Evolutionary conservation across 2,329 filamentous ascomycete genomes (phyloP).

Genomic region (Cercospora sp.): DNA sequence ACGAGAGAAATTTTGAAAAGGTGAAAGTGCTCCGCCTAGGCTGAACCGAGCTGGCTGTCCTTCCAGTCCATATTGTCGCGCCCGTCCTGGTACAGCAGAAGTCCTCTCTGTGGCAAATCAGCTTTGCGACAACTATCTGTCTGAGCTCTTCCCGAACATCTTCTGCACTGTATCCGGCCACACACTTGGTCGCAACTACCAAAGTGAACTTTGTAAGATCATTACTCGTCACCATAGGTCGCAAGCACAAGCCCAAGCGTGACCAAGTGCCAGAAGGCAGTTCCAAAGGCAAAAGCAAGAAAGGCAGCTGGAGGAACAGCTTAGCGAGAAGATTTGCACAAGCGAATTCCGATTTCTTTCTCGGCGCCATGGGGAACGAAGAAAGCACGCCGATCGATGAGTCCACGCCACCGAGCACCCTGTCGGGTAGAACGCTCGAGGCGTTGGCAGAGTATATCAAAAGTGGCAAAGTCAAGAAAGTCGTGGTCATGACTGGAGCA

Average conservation of each 20-base stretch:
- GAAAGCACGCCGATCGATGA: constrained; percentile 68
- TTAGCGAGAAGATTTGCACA: constrained; percentile 13
- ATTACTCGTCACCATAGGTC: constrained; percentile 50
- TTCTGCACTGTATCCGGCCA: neutral
- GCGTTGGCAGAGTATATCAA: constrained; percentile 80
- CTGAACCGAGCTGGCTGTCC: constrained; percentile 1
- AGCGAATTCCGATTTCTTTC: constrained; percentile 20
- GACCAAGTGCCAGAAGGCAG: constrained; percentile 36
- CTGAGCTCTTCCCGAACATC: neutral
- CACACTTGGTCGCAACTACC: constrained; percentile 4
- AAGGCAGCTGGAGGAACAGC: constrained; percentile 29
- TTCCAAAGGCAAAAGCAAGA: constrained; percentile 30
- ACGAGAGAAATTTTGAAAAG: neutral
- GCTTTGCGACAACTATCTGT: neutral
- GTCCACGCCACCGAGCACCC: constrained; percentile 62
- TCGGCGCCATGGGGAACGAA: constrained; percentile 79
- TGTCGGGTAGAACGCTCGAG: constrained; percentile 68
- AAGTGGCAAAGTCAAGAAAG: constrained; percentile 63
- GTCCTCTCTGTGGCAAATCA: constrained; percentile 17
- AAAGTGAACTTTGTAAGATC: constrained; percentile 20
- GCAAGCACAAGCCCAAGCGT: constrained; percentile 51
- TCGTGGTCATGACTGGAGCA: constrained; percentile 89
- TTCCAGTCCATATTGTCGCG: constrained; percentile 3
- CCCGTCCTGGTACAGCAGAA: constrained; percentile 13
- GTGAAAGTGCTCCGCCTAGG: neutral